Conservation (phyloP, 306 rosid genomes). For the Gastrolobium bilobum region DNA sequence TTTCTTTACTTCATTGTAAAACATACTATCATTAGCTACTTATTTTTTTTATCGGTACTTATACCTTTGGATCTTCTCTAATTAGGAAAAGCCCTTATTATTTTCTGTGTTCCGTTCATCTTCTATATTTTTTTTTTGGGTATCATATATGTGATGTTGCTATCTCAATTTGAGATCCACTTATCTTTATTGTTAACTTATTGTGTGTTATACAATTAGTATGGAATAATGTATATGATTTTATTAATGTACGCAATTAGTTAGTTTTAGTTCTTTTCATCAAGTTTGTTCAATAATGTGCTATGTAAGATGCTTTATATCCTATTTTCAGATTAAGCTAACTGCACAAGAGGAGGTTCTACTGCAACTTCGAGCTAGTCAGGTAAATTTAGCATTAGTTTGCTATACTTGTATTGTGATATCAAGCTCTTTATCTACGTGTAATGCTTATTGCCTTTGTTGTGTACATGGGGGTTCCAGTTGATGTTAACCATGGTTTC, state of each 20-base stretch:
- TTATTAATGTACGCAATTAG: neutral
- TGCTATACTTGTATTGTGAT: constrained; percentile 8
- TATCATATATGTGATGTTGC: constrained; percentile 48
- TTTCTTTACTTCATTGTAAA: neutral
- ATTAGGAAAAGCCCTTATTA: constrained; percentile 12
- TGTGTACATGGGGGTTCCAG: constrained; percentile 94
- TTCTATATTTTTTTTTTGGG: constrained; percentile 36
- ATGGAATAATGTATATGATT: constrained; percentile 17
- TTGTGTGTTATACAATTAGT: neutral
- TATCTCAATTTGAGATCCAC: neutral
- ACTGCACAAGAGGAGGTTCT: constrained; percentile 99
- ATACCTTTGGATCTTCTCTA: neutral
- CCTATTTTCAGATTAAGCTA: constrained; percentile 82
- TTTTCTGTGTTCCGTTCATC: neutral
- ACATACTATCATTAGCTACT: neutral
- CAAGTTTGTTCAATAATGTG: neutral
- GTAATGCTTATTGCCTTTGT: constrained; percentile 40
- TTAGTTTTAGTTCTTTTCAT: constrained; percentile 13
- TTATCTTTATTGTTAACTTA: constrained; percentile 6
- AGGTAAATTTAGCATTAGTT: constrained; percentile 61
- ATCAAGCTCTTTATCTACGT: constrained; percentile 15
- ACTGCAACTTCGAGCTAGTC: constrained; percentile 95
- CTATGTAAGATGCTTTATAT: constrained; percentile 23
- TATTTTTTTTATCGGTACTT: neutral
- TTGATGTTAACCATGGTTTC: constrained; percentile 94